A percentile compares a stretch with the other conserved stretches of the same genome.
These are phyloP conservation scores for Persicaria maculosa DNA, from an alignment of 148 eudicot genomes.

Conservation along the genomic window DNA sequence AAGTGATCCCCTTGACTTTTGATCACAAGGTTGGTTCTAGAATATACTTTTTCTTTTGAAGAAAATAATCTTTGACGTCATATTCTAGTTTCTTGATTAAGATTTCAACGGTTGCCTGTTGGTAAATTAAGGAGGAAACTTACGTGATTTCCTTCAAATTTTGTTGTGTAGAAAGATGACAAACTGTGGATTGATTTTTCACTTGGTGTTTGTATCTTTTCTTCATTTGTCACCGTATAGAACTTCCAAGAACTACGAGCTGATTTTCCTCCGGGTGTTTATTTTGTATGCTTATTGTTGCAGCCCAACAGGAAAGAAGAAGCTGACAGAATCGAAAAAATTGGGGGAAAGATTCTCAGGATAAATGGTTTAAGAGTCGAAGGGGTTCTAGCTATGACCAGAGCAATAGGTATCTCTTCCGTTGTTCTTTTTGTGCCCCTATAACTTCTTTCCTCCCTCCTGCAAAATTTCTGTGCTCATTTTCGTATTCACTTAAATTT, in stretches of 20 bases:
- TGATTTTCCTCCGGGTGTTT: not conserved
- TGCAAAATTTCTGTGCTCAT: not conserved
- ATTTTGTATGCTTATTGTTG: not conserved
- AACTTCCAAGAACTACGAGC: not conserved
- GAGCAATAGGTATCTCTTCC: slow-evolving; percentile 10
- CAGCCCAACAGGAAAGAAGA: slow-evolving; percentile 10
- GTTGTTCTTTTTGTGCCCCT: not conserved
- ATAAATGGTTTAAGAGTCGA: slow-evolving; percentile 6
- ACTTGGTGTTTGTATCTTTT: not conserved
- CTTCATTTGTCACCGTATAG: not conserved
- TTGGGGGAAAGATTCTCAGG: slow-evolving; percentile 9
- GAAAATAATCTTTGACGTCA: not conserved
- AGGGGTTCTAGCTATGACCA: slow-evolving; percentile 12
- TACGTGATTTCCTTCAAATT: not conserved
- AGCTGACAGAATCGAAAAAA: slow-evolving; percentile 2
- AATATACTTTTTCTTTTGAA: not conserved
- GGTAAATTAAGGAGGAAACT: not conserved
- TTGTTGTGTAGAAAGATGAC: not conserved
- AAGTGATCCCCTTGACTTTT: slow-evolving; percentile 6
- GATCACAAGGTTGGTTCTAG: slow-evolving; percentile 8
- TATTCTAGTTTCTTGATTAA: not conserved
- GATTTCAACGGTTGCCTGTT: not conserved
- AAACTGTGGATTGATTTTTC: not conserved
- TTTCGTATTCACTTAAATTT: not conserved
- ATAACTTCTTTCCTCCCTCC: not conserved